Evolutionary conservation across 495 filamentous ascomycete species (phyloP), one percentile per base, ranked within the genome.

Genomic region (Cercophora samala): DNA sequence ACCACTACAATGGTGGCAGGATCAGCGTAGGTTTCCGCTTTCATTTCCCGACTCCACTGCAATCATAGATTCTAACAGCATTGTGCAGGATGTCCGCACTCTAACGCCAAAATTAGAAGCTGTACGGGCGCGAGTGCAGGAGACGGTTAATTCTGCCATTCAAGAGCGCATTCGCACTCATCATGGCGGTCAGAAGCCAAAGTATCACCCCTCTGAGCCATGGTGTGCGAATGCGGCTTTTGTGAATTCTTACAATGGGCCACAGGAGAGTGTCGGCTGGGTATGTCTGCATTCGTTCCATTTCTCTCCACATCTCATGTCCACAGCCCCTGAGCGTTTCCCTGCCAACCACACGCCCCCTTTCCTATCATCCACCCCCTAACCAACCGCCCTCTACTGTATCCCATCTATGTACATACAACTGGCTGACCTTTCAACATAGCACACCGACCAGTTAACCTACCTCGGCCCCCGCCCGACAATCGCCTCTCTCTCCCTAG

Each of bases 141-240:
- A 79, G 5, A 83, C 85, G 0, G 94, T 97, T 58, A 97, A 97
- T 67, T 71, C 76, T 4, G 89, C 91, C 67, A 88, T 97, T 26
- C 77, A 83, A 37, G 79, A 77, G 18, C 88, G 91, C 17, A 92
- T 92, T 66, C 79, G 80, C 19, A 80, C 83, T 8, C 78, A 82
- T 46, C 89, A 93, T 37, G 79, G 78, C 13, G 86, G 88, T 19
- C 83, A 86, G 74, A 97, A 93, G 75, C 84, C 96, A 65, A 89
- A 83, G 67, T 88, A 91, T 70, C 93, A 96, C 69, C 89, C 89
- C 1, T 82, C 91, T 0, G 70, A 85, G 3, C 77, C 82, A 1
- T 97, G 95, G 93, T 80, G 75, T 29, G 90, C 93, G 8, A 99
- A 97, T 70, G 92, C 92, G 0, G 92, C 93, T 0, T 92, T 97